phyloP scores from a whole-genome alignment of 1,284 basidiomycete genomes.

The Ustilago xerochloae region DNA sequence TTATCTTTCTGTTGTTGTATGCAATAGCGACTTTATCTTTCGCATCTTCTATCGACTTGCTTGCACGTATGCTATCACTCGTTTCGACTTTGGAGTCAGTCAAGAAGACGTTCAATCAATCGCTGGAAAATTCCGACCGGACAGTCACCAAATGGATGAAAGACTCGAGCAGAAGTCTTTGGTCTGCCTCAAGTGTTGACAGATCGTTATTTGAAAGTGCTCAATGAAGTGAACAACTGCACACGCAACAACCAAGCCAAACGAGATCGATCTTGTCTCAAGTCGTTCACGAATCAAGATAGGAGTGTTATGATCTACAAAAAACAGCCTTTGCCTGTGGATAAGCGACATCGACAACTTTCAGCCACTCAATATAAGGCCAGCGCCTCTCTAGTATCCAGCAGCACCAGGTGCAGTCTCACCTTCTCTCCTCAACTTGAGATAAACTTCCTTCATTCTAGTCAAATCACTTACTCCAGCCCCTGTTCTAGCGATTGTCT shows the following conservation, averaged over 20 bases:
- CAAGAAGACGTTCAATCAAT: too few relatives aligned
- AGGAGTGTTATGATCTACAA: not conserved
- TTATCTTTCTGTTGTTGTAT: not conserved
- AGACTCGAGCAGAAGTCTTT: too few relatives aligned
- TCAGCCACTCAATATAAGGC: not conserved
- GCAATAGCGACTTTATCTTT: not conserved
- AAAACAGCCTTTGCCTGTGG: too few relatives aligned
- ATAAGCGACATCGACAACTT: too few relatives aligned
- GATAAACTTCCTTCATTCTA: constrained; percentile 79
- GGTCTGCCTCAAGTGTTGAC: not conserved
- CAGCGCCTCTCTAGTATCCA: constrained; percentile 48
- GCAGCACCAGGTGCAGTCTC: constrained; percentile 64
- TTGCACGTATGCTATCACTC: too few relatives aligned
- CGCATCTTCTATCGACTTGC: not conserved
- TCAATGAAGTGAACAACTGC: too few relatives aligned
- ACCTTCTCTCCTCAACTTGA: constrained; percentile 62
- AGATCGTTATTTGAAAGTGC: too few relatives aligned
- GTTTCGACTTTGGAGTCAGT: too few relatives aligned
- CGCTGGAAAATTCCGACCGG: too few relatives aligned
- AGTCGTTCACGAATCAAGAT: not conserved
- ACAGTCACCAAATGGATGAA: too few relatives aligned
- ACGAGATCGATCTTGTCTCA: not conserved
- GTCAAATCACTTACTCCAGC: constrained; percentile 88
- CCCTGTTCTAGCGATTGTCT: constrained; percentile 88
- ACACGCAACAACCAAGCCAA: not conserved